A percentile compares a stretch with the other conserved stretches of the same genome.
Evolutionary conservation across 148 eudicot genomes (phyloP).

Genomic region (Polygonum aviculare): DNA sequence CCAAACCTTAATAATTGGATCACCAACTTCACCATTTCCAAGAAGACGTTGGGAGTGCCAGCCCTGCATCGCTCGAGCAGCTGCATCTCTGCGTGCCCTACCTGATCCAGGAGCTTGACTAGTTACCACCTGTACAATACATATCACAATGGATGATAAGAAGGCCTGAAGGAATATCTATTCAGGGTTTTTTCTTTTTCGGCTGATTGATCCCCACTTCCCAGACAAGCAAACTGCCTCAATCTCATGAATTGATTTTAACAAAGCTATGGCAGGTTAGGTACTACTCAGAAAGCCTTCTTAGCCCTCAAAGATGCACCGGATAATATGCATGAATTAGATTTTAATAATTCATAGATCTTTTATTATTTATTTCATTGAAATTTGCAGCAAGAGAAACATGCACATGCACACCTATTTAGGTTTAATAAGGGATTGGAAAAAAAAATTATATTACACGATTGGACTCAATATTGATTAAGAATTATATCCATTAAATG

Average conservation of each 20-base stretch:
- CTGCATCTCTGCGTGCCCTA: conserved; percentile 53
- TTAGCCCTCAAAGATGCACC: no score
- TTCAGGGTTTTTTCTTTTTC: conserved; percentile 1
- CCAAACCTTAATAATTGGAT: conserved; percentile 51
- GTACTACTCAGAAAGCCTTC: no score
- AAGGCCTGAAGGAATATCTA: not conserved
- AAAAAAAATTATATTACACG: no score
- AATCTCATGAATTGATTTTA: not conserved
- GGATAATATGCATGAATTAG: no score
- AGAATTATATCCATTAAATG: no score
- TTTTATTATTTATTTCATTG: no score
- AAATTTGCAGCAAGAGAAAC: no score
- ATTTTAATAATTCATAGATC: no score
- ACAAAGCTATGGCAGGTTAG: no score
- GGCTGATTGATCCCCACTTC: not conserved
- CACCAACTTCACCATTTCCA: conserved; percentile 88
- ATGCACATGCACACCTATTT: no score
- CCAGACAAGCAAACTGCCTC: not conserved
- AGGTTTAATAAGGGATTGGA: no score
- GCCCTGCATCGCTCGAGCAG: conserved; percentile 66
- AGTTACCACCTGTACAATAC: conserved; percentile 26
- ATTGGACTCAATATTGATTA: no score
- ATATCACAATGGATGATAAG: not conserved
- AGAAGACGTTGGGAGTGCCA: conserved; percentile 69
- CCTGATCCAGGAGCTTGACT: conserved; percentile 44